Conservation (phyloP, 352 stramenopile genomes). For the Phytophthora cryptogea region DNA sequence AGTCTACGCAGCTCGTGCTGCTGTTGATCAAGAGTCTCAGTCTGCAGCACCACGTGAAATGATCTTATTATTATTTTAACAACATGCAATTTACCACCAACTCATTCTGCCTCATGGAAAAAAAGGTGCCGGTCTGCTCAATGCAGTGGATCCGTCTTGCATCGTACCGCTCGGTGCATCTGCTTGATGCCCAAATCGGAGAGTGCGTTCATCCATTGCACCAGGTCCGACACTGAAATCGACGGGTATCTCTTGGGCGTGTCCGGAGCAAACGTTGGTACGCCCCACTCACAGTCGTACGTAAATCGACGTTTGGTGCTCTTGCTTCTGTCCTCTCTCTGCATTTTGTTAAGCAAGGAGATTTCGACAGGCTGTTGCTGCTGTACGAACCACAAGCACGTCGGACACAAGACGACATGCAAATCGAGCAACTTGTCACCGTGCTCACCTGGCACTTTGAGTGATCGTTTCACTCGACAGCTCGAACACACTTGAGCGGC, state of each 20-base stretch:
- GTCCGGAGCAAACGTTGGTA: conserved; percentile 2
- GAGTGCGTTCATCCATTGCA: conserved; percentile 6
- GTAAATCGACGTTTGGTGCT: conserved; percentile 4
- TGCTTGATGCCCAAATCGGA: conserved; percentile 2
- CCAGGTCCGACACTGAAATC: conserved; percentile 15
- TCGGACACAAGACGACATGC: conserved; percentile 8
- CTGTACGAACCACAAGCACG: conserved; percentile 10
- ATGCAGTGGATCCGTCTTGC: conserved; percentile 13
- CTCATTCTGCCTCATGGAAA: background rate
- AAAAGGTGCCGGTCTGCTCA: background rate
- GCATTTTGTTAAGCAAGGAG: conserved; percentile 1
- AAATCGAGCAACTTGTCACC: conserved; percentile 9
- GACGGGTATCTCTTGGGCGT: conserved; percentile 12
- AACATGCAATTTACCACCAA: background rate
- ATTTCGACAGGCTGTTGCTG: conserved; percentile 9
- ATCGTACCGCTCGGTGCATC: background rate
- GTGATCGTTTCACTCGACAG: conserved; percentile 12
- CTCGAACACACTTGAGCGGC: conserved; percentile 4
- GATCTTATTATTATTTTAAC: background rate
- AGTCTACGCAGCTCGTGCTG: background rate
- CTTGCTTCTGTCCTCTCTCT: conserved; percentile 1
- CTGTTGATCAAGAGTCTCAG: no score
- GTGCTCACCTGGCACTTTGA: conserved; percentile 3
- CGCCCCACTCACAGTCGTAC: conserved; percentile 1
- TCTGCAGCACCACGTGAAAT: background rate